These are phyloP conservation scores for Volvariella surrecta DNA, from an alignment of 1,284 basidiomycete species.

Conservation along the genomic window DNA sequence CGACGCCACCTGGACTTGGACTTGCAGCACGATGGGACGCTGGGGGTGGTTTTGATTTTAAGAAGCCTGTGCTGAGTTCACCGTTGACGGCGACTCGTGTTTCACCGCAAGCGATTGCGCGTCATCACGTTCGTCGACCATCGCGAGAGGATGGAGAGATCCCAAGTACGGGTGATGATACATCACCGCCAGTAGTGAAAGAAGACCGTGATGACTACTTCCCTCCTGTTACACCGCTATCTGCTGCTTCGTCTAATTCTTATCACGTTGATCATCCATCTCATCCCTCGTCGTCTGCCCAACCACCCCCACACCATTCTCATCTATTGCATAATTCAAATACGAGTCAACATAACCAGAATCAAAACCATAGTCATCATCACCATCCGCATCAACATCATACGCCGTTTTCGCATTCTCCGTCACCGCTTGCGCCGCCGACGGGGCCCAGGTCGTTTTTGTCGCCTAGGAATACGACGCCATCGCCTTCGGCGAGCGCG, in stretches of 20 bases:
- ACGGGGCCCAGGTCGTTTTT: slow-evolving; percentile 7
- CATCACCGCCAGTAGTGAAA: not conserved
- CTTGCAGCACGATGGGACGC: not conserved
- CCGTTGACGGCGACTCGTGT: not conserved
- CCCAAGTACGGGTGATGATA: not conserved
- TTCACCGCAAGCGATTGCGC: not conserved
- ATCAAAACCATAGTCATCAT: too few species aligned
- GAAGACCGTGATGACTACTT: not conserved
- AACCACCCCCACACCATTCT: too few species aligned
- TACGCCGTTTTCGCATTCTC: too few species aligned
- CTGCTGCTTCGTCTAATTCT: not conserved
- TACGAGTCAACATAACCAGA: too few species aligned
- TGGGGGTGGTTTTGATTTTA: too few species aligned
- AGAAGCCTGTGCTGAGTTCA: not conserved
- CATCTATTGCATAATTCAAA: too few species aligned
- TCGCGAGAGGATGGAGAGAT: slow-evolving; percentile 6
- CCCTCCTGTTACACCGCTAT: not conserved
- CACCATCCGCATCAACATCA: too few species aligned
- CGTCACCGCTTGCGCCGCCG: slow-evolving; percentile 4
- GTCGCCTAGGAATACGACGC: not conserved
- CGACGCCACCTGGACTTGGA: not conserved
- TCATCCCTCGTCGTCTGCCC: too few species aligned
- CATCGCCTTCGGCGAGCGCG: not conserved
- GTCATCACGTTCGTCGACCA: not conserved
- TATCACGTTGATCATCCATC: not conserved